phyloP scores from a whole-genome alignment of 2,329 filamentous ascomycete species.

The Zymoseptoria ardabiliae region DNA sequence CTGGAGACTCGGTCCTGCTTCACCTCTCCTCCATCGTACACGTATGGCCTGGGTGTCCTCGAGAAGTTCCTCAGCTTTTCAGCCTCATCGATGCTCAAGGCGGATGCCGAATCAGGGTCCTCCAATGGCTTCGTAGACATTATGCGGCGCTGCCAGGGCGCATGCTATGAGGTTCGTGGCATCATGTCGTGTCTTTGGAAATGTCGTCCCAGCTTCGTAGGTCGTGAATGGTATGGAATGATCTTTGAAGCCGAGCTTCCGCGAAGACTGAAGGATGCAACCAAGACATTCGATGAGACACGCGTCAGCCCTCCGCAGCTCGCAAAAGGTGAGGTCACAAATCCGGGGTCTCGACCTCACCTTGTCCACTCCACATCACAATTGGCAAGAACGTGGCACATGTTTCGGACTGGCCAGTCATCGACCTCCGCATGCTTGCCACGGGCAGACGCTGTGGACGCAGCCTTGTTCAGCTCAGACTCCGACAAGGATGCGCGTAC shows the following conservation, averaged over 20 bases:
- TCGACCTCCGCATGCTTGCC: no score
- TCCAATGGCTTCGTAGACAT: background rate
- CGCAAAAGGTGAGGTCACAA: background rate
- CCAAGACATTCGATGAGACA: background rate
- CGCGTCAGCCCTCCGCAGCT: background rate
- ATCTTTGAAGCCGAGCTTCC: background rate
- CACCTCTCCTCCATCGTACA: slow-evolving; percentile 19
- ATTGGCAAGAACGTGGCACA: background rate
- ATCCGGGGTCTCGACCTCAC: background rate
- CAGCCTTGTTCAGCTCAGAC: background rate
- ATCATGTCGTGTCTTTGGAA: background rate
- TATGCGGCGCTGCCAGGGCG: background rate
- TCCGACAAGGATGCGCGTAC: background rate
- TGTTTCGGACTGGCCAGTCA: no score
- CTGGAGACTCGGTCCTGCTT: slow-evolving; percentile 5
- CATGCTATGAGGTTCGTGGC: background rate
- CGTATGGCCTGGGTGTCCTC: slow-evolving; percentile 26
- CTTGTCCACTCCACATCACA: background rate
- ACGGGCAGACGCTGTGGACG: no score
- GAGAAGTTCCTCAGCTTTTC: slow-evolving; percentile 12
- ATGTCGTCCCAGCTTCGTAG: background rate
- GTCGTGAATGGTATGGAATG: background rate
- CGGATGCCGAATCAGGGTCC: background rate
- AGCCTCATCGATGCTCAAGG: slow-evolving; percentile 11
- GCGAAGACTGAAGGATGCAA: background rate